Evolutionary conservation across 1,284 basidiomycete genomes (phyloP).

Genomic region (Ceratobasidium sp.): DNA sequence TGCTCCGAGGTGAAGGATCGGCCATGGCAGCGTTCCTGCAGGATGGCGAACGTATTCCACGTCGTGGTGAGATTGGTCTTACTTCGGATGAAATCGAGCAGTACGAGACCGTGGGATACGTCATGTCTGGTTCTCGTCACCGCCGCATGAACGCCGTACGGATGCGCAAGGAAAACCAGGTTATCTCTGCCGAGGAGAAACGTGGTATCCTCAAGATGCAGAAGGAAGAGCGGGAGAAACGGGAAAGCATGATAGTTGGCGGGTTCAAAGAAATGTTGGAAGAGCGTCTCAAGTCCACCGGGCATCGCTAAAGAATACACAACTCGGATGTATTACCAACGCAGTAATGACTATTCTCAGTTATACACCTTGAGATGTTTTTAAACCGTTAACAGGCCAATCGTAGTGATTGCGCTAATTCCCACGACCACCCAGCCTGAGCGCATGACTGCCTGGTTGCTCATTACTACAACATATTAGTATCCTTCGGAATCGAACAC

Average conservation of each 20-base stretch:
- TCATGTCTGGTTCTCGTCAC: conserved; percentile 97
- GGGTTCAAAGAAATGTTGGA: conserved; percentile 68
- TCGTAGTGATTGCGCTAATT: conserved; percentile 79
- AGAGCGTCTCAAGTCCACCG: conserved; percentile 85
- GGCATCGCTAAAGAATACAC: conserved; percentile 12
- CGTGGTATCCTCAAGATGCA: conserved; percentile 92
- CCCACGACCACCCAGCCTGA: conserved; percentile 89
- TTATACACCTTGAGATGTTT: neutral
- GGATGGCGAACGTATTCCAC: conserved; percentile 92
- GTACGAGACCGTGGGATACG: conserved; percentile 93
- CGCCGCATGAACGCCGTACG: conserved; percentile 97
- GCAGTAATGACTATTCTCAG: neutral
- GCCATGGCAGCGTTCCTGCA: conserved; percentile 97
- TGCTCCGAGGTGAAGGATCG: conserved; percentile 93
- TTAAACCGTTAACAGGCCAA: conserved; percentile 71
- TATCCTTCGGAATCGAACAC: conserved; percentile 35
- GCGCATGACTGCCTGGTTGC: conserved; percentile 81
- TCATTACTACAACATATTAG: conserved; percentile 69
- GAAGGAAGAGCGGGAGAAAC: conserved; percentile 90
- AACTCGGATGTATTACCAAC: neutral
- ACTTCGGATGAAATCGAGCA: conserved; percentile 86
- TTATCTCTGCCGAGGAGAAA: conserved; percentile 98
- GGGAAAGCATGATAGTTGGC: conserved; percentile 73
- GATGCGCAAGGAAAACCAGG: conserved; percentile 98
- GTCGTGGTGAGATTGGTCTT: conserved; percentile 97